These are phyloP conservation scores for Diaporthe sp. DNA, from an alignment of 2,329 filamentous ascomycete genomes.

Conservation along the genomic window DNA sequence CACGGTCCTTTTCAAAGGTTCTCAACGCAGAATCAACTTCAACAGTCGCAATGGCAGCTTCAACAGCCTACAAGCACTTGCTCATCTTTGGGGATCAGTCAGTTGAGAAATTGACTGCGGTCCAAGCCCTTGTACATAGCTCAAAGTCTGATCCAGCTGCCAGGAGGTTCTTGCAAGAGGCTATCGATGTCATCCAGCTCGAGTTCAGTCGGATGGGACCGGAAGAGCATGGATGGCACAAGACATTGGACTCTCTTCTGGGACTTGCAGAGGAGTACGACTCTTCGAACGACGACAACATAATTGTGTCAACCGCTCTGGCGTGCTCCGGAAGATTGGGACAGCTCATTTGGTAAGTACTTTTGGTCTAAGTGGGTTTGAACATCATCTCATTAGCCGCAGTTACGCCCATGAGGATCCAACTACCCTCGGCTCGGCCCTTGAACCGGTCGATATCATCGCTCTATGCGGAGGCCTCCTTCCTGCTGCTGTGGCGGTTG, in stretches of 20 bases:
- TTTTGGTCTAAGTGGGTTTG: background rate
- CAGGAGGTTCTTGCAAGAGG: background rate
- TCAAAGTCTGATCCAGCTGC: background rate
- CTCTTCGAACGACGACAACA: background rate
- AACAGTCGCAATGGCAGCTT: constrained; percentile 5
- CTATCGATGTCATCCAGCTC: background rate
- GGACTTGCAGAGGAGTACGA: background rate
- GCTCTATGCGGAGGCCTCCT: background rate
- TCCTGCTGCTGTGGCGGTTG: background rate
- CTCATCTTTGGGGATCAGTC: background rate
- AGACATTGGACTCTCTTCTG: background rate
- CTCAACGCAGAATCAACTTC: background rate
- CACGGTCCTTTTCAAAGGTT: background rate
- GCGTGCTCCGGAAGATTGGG: background rate
- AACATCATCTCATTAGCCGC: background rate
- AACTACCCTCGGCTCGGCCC: background rate
- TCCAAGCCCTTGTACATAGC: background rate
- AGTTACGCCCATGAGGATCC: background rate
- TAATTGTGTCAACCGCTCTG: background rate
- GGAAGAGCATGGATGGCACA: background rate
- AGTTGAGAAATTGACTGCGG: background rate
- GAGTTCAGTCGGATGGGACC: background rate
- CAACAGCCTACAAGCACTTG: background rate
- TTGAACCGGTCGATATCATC: background rate
- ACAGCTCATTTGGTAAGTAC: background rate